These are phyloP conservation scores for Penicillium sp. DNA, from an alignment of 2,329 filamentous ascomycete species.

Conservation along the genomic window DNA sequence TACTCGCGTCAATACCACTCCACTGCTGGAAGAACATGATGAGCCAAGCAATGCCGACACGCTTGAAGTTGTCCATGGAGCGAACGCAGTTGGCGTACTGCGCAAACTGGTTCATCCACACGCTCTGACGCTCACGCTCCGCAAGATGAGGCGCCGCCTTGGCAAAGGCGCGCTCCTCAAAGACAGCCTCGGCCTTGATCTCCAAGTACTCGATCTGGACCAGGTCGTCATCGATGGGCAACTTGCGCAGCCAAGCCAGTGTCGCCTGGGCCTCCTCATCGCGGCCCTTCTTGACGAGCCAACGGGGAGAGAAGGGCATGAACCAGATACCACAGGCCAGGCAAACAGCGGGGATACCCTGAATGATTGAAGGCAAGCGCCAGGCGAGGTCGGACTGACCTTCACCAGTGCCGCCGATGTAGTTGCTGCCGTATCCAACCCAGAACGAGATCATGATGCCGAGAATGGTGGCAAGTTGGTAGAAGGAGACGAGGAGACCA, in stretches of 20 bases:
- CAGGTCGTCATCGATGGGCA: conserved; percentile 31
- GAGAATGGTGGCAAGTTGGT: conserved; percentile 31
- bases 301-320: conserved; percentile 52
- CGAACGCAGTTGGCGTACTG: conserved; percentile 47
- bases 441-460: conserved; percentile 34
- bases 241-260: conserved; percentile 23
- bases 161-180: conserved; percentile 41
- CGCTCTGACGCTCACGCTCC: conserved; percentile 33
- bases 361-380: conserved; percentile 44
- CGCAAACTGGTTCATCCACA: conserved; percentile 43
- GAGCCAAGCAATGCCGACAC: conserved; percentile 40
- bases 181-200: conserved; percentile 44
- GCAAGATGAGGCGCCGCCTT: conserved; percentile 41
- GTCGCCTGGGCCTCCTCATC: conserved; percentile 39
- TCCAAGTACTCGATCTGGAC: conserved; percentile 43
- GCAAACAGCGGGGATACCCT: conserved; percentile 36
- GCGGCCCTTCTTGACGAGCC: conserved; percentile 44
- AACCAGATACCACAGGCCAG: conserved; percentile 38
- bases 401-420: conserved; percentile 31
- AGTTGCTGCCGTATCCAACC: conserved; percentile 38
- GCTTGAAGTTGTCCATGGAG: conserved; percentile 47
- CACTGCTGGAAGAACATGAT: conserved; percentile 48
- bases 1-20: conserved; percentile 38
- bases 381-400: conserved; percentile 38
- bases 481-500: conserved; percentile 30